Evolutionary conservation across 495 filamentous ascomycete species (phyloP).

Genomic region (Penicillium daleae): DNA sequence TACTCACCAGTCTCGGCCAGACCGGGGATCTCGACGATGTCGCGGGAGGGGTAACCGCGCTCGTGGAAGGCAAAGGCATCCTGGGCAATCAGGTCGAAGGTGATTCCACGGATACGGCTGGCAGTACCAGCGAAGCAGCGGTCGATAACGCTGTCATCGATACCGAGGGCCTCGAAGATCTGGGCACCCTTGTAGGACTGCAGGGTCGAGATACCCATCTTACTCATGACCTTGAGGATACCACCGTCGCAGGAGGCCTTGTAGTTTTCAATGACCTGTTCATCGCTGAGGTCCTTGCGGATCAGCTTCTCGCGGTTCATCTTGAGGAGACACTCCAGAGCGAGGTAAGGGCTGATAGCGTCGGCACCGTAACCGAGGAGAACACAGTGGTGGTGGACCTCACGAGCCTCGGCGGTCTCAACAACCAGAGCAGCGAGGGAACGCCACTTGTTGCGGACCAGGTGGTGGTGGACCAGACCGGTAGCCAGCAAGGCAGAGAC

Average conservation of each 20-base stretch:
- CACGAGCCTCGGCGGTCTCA: slow-evolving; percentile 95
- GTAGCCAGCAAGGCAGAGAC: slow-evolving; percentile 90
- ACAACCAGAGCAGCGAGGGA: slow-evolving; percentile 86
- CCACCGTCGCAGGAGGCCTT: slow-evolving; percentile 97
- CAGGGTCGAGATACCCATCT: slow-evolving; percentile 99
- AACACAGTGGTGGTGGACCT: slow-evolving; percentile 99
- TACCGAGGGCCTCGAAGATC: slow-evolving; percentile 98
- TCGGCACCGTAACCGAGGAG: slow-evolving; percentile 95
- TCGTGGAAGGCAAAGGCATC: slow-evolving; percentile 98
- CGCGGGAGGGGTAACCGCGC: slow-evolving; percentile 85
- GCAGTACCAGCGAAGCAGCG: slow-evolving; percentile 96
- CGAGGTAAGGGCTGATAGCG: slow-evolving; percentile 95
- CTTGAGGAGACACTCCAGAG: slow-evolving; percentile 98
- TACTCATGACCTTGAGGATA: slow-evolving; percentile 99
- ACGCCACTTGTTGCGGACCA: slow-evolving; percentile 96
- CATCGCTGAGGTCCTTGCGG: slow-evolving; percentile 82
- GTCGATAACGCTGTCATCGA: slow-evolving; percentile 94
- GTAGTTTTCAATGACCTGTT: slow-evolving; percentile 92
- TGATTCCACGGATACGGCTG: slow-evolving; percentile 93
- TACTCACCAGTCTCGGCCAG: slow-evolving; percentile 96
- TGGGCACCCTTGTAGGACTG: slow-evolving; percentile 99
- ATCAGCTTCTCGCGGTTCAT: slow-evolving; percentile 96
- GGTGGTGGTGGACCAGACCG: slow-evolving; percentile 94
- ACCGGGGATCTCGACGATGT: slow-evolving; percentile 78
- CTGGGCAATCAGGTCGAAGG: slow-evolving; percentile 93